Evolutionary conservation across 192 early-diverging fungal species (phyloP).

Genomic region (Linnemannia schmuckeri): DNA sequence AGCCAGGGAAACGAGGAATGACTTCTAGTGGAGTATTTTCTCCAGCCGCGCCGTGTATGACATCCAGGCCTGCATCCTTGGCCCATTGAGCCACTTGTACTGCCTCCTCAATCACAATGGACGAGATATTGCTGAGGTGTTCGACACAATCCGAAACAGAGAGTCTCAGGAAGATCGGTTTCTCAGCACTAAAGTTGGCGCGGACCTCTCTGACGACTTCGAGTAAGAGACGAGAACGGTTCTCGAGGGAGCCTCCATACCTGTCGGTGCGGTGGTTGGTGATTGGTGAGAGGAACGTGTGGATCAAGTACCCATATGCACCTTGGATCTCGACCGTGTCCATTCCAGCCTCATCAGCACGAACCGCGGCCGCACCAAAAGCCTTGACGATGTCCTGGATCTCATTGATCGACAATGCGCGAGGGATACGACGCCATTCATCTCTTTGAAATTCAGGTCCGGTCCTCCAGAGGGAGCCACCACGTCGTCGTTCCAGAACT

Average conservation of each 20-base stretch:
- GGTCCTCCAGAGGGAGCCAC: slow-evolving; percentile 66
- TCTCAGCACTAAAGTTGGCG: slow-evolving; percentile 79
- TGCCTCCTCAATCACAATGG: slow-evolving; percentile 82
- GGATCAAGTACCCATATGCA: slow-evolving; percentile 91
- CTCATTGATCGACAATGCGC: slow-evolving; percentile 71
- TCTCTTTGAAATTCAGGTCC: slow-evolving; percentile 59
- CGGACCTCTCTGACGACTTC: slow-evolving; percentile 78
- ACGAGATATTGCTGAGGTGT: slow-evolving; percentile 60
- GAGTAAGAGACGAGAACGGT: slow-evolving; percentile 81
- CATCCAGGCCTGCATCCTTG: slow-evolving; percentile 79
- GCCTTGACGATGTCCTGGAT: slow-evolving; percentile 73
- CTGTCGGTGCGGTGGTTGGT: slow-evolving; percentile 89
- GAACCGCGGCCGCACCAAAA: slow-evolving; percentile 74
- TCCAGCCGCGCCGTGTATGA: slow-evolving; percentile 85
- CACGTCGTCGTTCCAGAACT: slow-evolving; percentile 82
- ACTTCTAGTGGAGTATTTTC: slow-evolving; percentile 70
- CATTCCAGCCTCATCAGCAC: slow-evolving; percentile 84
- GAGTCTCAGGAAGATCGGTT: slow-evolving; percentile 90
- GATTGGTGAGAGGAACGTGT: slow-evolving; percentile 83
- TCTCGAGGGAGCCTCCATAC: slow-evolving; percentile 92
- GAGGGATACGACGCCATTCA: slow-evolving; percentile 54
- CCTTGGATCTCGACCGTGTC: slow-evolving; percentile 90
- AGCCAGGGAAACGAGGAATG: slow-evolving; percentile 61
- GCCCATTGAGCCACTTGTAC: slow-evolving; percentile 70
- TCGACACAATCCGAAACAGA: slow-evolving; percentile 77